Base-by-base conservation (phyloP, 2,329 filamentous ascomycete genomes). In the Cytospora chrysosperma region DNA sequence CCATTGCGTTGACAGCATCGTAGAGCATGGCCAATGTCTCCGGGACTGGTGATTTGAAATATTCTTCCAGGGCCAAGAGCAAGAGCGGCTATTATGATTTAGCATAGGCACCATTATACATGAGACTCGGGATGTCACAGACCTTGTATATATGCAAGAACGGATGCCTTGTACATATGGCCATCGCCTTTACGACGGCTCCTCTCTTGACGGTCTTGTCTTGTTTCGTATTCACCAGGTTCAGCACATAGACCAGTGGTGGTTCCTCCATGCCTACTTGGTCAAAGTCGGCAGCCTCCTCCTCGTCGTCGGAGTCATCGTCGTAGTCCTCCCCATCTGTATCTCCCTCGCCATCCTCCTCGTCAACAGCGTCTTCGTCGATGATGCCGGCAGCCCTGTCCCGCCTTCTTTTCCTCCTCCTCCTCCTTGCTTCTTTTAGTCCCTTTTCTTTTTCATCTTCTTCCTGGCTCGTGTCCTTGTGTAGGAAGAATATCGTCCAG, bases 61-160 rank as follows among this genome's bases (percentile, higher is more conserved):
- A 99, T 73, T 98, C 94, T 72, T 99, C 94, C 59, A 99, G 81
- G 0, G 95, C 95, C 51, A 99, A 79, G 43, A 99, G 81, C 58
- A 99, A 82, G 47, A 99, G 82, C 30, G 95, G 95, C 91, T 94
- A 64, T 47, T 5, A 24, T 13, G 7, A 12, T 24, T 47, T 47
- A 47, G 43, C 43, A 47, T 12, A 24, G n/a, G 12, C n/a, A 47
- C 19, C 13, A 17, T n/a, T 65, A 43, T 65, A 56, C 28, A 40
- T 32, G 28, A 43, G 17, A 21, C 13, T 12, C 37, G n/a, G 27
- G n/a, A 3, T 15, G 37, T 37, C 30, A 65, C 61, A 60, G 58
- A 90, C 91, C 85, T 99, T 99, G 81, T 99, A 99, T 68, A 99
- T 99, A 77, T 99, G 95, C 69, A 99, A 79, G 76, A 99, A 99